Base-by-base conservation (phyloP, 768 basidiomycete species). In the Russula ochroleuca region DNA sequence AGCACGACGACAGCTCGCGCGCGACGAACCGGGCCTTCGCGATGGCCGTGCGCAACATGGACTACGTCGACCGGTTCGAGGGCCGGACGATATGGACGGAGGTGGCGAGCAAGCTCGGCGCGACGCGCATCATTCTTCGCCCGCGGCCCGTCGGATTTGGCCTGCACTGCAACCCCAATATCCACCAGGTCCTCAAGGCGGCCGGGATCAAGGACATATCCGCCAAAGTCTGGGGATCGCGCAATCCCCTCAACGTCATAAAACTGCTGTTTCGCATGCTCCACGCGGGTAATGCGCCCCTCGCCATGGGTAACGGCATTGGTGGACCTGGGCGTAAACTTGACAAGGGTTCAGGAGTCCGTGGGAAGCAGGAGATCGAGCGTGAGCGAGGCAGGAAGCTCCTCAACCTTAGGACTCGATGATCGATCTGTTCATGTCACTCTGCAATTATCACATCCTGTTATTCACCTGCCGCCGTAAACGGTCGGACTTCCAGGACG, bases 141-240 rank as follows among this genome's bases (percentile, higher is more conserved):
- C 90, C 89, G 0, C 80, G 88, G 37, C 88, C 90, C 8, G 83
- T 92, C 72, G 97, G 97, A 2, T 98, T 98, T 73, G 97, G 97
- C 8, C 77, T 99, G 61, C 81, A 87, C 62, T 92, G 91, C 72
- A 93, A 95, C 70, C 94, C 93, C 1, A 83, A 86, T 70, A 76
- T 99, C 58, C 94, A 99, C 74, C 84, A 87, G 70, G 82, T 99
- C 47, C 81, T 95, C 70, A 90, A 92, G 68, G 94, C 94, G 0
- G 95, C 94, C 0, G 97, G 96, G 13, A 90, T 99, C 76, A 90
- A 92, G 73, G 96, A 99, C 75, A 81, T 91, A 48, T 94, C 91
- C 68, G 96, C 92, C 35, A 98, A 97, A 76, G 90, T 98, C 21
- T 91, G 92, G 85, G 94, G 96, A 17, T 94, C 91, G 71, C 79